Conservation (phyloP, 2,329 filamentous ascomycete genomes). For the Nemania bipapillata region DNA sequence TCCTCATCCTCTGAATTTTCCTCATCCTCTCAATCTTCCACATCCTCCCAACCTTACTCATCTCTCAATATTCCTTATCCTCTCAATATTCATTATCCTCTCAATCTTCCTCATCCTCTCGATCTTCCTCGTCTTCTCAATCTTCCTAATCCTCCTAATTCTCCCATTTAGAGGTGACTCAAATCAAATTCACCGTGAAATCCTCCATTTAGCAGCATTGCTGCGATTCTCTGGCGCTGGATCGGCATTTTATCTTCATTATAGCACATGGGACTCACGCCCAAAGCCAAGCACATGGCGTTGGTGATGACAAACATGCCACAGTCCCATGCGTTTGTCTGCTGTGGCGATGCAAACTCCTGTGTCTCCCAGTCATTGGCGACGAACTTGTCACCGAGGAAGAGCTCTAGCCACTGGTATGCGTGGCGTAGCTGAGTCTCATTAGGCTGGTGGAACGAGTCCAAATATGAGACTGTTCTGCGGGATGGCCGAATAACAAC, state of each 20-base stretch:
- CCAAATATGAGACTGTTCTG: constrained; percentile 73
- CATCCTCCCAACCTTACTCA: too few species aligned
- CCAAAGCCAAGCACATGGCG: constrained; percentile 69
- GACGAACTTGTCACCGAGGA: constrained; percentile 65
- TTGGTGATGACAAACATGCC: constrained; percentile 83
- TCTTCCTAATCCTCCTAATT: background rate
- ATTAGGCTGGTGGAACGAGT: constrained; percentile 67
- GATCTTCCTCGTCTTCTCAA: too few species aligned
- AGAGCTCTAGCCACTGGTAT: constrained; percentile 66
- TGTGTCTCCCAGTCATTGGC: constrained; percentile 69
- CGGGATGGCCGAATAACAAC: constrained; percentile 71
- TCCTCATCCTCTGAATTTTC: too few species aligned
- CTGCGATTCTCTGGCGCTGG: constrained; percentile 71
- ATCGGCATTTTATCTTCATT: constrained; percentile 64
- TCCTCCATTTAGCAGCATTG: constrained; percentile 73
- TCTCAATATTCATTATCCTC: too few species aligned
- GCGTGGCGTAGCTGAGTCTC: constrained; percentile 56
- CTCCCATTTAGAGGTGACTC: constrained; percentile 51
- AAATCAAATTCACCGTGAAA: constrained; percentile 67
- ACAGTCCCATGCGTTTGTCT: constrained; percentile 77
- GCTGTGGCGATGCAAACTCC: constrained; percentile 62
- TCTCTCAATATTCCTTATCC: too few species aligned
- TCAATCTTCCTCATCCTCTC: too few species aligned
- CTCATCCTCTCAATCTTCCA: too few species aligned
- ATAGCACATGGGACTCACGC: constrained; percentile 64